Base-by-base conservation (phyloP, 192 early-diverging fungal genomes). In the Podila epicladia region DNA sequence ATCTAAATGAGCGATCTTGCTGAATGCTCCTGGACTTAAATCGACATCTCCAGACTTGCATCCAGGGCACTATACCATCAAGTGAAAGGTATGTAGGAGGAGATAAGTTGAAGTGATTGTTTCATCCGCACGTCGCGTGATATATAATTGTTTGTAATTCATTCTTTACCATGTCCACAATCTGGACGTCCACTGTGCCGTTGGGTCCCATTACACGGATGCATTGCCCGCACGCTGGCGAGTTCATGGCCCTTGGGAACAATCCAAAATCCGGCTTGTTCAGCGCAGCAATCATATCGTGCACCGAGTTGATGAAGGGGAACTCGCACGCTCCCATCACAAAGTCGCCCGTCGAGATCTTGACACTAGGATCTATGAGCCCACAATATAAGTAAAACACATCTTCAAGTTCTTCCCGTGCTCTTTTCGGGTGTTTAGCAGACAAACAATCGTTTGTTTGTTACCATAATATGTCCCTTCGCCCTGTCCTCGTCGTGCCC, bases 401-500 rank as follows among this genome's bases (percentile, higher is more conserved):
- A 73, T 4, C 38, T 41, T 8, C 15, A 3, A 41, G 41, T 41
- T 12, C 41, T 15, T 3, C n/a, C 74, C 71, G 33, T 76, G 79
- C 41, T 2, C 3, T 17, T 17, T 45, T 45, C 13, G 41, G 41
- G 1, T 45, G 1, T 15, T 15, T 17, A 15, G 41, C 41, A 45
- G 41, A 4, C 2, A 45, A 13, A 45, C 13, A 37, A 4, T 37
- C 4, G 8, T 65, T 45, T 24, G 48, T 38, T 41, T 55, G 29
- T 29, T 82, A 86, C 87, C 85, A 61, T 88, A 88, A 62, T 72
- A 88, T 15, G 87, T 88, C 7, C 78, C 87, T 48, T 88, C 84
- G 29, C 87, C 87, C 64, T 74, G 51, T 2, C 86, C 86, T 3
- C 58, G 29, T 51, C 15, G 22, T 0, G 65, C 63, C 76, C 76